Evolutionary conservation across 768 basidiomycete genomes (phyloP).

Genomic region (Termitomyces sp.): DNA sequence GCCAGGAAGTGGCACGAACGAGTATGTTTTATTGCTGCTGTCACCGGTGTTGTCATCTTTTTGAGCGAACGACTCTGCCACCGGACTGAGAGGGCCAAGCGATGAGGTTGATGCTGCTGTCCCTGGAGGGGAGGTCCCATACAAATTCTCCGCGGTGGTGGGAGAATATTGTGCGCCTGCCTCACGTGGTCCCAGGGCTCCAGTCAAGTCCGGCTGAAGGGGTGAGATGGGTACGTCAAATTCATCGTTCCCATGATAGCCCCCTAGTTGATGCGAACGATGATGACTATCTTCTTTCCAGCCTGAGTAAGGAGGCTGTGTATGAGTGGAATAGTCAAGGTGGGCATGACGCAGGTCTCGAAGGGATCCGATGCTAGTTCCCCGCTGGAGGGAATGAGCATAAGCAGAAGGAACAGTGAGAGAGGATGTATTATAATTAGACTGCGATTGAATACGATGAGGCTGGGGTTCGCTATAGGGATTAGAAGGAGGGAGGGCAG

Average conservation of each 20-base stretch:
- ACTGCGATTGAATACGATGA: slow-evolving; percentile 38
- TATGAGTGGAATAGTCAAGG: slow-evolving; percentile 27
- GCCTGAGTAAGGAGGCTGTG: slow-evolving; percentile 20
- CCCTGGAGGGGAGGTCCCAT: slow-evolving; percentile 59
- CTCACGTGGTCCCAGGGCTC: slow-evolving; percentile 30
- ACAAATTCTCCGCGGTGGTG: slow-evolving; percentile 44
- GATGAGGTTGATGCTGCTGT: slow-evolving; percentile 61
- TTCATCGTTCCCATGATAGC: slow-evolving; percentile 28
- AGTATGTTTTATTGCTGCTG: slow-evolving; percentile 65
- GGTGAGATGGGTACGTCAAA: slow-evolving; percentile 53
- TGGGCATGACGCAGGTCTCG: slow-evolving; percentile 39
- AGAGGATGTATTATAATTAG: slow-evolving; percentile 30
- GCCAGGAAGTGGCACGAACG: slow-evolving; percentile 78
- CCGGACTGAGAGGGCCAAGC: slow-evolving; percentile 21
- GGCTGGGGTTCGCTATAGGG: slow-evolving; percentile 30
- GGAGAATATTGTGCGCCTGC: slow-evolving; percentile 36
- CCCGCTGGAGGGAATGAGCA: slow-evolving; percentile 42
- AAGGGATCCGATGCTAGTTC: slow-evolving; percentile 41
- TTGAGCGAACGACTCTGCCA: slow-evolving; percentile 25
- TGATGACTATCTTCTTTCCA: slow-evolving; percentile 35
- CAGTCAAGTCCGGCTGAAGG: slow-evolving; percentile 49
- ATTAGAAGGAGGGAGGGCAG: slow-evolving; percentile 40
- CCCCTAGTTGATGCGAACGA: slow-evolving; percentile 24
- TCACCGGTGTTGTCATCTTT: slow-evolving; percentile 24
- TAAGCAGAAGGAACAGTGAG: slow-evolving; percentile 29